phyloP scores from a whole-genome alignment of 495 filamentous ascomycete species.

The Cercophora samala region DNA sequence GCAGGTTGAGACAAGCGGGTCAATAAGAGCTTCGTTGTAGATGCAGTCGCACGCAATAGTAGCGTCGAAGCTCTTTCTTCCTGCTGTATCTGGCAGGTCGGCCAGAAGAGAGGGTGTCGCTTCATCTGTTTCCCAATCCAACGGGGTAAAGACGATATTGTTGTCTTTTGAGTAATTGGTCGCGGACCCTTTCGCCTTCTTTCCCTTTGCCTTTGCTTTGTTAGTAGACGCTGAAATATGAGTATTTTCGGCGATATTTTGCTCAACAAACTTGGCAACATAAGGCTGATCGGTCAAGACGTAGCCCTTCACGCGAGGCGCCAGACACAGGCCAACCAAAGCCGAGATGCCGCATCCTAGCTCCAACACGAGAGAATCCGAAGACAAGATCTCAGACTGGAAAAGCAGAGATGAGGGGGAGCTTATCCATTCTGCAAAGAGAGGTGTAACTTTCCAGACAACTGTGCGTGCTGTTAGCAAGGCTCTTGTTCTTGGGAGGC shows the following conservation, averaged over 20 bases:
- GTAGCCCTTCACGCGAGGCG: conserved; percentile 60
- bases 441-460: conserved; percentile 88
- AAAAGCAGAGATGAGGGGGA: conserved; percentile 50
- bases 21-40: conserved; percentile 81
- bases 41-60: conserved; percentile 85
- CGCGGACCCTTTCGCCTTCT: not conserved
- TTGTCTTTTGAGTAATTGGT: not conserved
- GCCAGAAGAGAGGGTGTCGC: conserved; percentile 41
- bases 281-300: conserved; percentile 88
- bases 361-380: conserved; percentile 64
- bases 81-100: conserved; percentile 25
- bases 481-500: not conserved
- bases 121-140: conserved; percentile 70
- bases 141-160: conserved; percentile 45
- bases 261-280: conserved; percentile 65
- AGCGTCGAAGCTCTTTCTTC: conserved; percentile 50
- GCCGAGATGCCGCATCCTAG: conserved; percentile 85
- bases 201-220: conserved; percentile 2
- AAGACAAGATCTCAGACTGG: conserved; percentile 49
- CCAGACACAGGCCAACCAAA: conserved; percentile 64
- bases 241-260: conserved; percentile 69
- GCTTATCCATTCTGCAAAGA: conserved; percentile 78
- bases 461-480: conserved; percentile 45
- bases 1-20: conserved; percentile 80
- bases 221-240: not conserved